Base-by-base conservation (phyloP, 2,329 filamentous ascomycete species). In the Hypoxylon sp. region DNA sequence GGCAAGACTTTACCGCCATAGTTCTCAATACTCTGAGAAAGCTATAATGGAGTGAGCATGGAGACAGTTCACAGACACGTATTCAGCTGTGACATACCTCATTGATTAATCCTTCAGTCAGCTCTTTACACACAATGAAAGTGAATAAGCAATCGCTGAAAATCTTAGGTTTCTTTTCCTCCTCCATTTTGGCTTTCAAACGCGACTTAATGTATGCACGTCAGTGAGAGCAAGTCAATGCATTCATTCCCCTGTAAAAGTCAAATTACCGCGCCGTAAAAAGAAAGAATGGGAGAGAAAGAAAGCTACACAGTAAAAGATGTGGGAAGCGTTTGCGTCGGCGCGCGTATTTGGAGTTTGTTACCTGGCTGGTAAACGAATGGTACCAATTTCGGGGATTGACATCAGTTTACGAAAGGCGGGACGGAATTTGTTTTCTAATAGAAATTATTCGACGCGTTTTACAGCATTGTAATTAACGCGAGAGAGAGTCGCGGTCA, bases 1-100 rank as follows among this genome's bases (percentile, higher is more conserved):
- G 88, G 76, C 68, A 85, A 76, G 1, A 87, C 79, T 34, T 80
- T 75, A 61, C 83, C 87, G 70, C 86, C 87, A 80, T 87, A 82
- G 11, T 84, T 81, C 63, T 78, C 69, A 32, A 86, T 77, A 1
- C 82, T 79, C 1, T 73, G 72, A 5, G 83, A 80, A 10, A 86
- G 73, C 83, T 86, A 50, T 52, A 61, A 64, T 34, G 25, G 28
- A 21, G 60, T 75, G 17, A 73, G 70, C 17, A 63, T 60, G 21
- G 13, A 23, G 32, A 50, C 3, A 52, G 34, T 60, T 13, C n/a
- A 53, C 14, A 59, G 4, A 48, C 10, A 11, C 51, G 46, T 32
- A 14, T 32, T 14, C 23, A 51, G 48, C 41, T 23, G 30, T 19
- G 38, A 64, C 62, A 32, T 76, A 79, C 77, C 74, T 76, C 70